Base-by-base conservation (phyloP, 1,284 basidiomycete species). In the Stereum hirsutum region DNA sequence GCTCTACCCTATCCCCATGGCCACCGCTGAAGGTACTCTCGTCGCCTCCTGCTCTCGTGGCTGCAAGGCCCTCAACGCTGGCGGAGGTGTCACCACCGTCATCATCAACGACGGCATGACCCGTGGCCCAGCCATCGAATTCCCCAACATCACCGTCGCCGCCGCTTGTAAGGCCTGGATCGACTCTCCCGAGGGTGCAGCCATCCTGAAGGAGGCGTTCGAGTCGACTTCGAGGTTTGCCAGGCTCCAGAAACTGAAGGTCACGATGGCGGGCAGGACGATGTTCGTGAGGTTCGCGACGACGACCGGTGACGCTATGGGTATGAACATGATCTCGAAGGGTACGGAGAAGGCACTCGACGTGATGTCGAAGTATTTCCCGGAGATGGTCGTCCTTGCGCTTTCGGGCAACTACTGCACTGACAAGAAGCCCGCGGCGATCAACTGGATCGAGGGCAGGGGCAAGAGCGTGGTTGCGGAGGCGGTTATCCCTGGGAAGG, bases 281-380 rank as follows among this genome's bases (percentile, higher is more conserved):
- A 69, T 99, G 31, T 99, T 86, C 61, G 84, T 98, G n/a, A 79
- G 96, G 39, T 98, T 99, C 58, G 89, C 89, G 38, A 98, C 93
- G 46, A 84, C 75, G 42, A 99, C 96, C 0, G 96, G 96, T 44
- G 96, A 99, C 59, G 96, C 95, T 24, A 99, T 99, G 95, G 95
- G 95, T 26, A 99, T 99, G 96, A 99, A 99, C 72, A 99, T 99
- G 95, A 91, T 93, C 58, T 88, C 84, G 21, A 95, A 95, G 65
- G 93, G 93, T 6, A 92, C 89, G 7, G 96, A 99, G 68, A 90
- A 90, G 65, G 91, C 93, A 17, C 75, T 99, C 15, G 88, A 87
- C 56, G 75, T 74, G 26, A 78, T 99, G 72, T 74, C 76, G 52
- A 70, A 74, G 49, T 67, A 83, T 57, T 99, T 92, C 73, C 95